Base-by-base conservation (phyloP, 179 eudicot species). In the Silene vulgaris region DNA sequence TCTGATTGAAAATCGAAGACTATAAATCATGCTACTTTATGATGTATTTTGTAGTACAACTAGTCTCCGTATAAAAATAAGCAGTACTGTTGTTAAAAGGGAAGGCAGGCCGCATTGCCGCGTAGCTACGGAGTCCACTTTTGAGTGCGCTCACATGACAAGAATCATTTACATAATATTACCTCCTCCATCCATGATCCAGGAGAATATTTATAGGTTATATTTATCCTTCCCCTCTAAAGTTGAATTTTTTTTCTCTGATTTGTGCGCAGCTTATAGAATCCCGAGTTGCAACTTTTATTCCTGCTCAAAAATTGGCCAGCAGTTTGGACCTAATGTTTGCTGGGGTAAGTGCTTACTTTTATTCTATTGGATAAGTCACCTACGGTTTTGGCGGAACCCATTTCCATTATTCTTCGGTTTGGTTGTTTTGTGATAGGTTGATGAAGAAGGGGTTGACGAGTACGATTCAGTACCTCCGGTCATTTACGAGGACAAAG, bases 281-380 rank as follows among this genome's bases (percentile, higher is more conserved):
- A 81, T 82, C 97, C n/a, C 80, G 97, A 72, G 88, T 88, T 71
- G 88, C 93, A 57, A 90, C 87, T 71, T 86, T 87, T 72, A 65
- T 72, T 32, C 82, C 87, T 5, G 88, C 91, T 60, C 74, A 85
- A 64, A 83, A 88, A 63, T 82, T 92, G 65, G 86, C 92, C 56
- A 80, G 87, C 70, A 72, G 83, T 80, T 81, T 89, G 82, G 96
- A 92, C 86, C 82, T 87, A 71, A 70, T 90, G 40, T 82, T 69
- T 77, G 82, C 91, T 19, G 90, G 87, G 92, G 97, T 92, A 80
- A 77, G 94, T 78, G 30, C 69, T 29, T 29, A 12, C 19, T 17
- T 60, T 20, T 29, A 54, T 54, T 40, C 29, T 0, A 54, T 77
- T 11, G 12, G 5, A 26, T 6, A 20, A 30, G 57, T 68, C 6